These are phyloP conservation scores for Draba incana DNA, from an alignment of 345 rosid species.

Conservation along the genomic window DNA sequence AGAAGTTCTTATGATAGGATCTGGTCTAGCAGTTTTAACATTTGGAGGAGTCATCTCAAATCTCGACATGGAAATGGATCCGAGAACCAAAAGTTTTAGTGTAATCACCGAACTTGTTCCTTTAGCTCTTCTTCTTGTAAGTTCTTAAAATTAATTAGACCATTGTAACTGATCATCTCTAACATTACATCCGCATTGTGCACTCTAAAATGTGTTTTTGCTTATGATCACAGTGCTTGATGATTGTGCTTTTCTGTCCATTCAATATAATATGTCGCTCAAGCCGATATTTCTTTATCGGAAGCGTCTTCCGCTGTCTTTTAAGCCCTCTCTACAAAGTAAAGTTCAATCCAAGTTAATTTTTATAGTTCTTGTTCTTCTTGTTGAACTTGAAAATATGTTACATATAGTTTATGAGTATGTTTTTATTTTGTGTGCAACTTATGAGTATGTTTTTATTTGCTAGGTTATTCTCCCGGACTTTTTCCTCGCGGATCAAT, in stretches of 20 bases:
- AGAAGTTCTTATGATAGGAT: conserved; percentile 60
- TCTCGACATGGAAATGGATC: conserved; percentile 89
- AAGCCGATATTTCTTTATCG: conserved; percentile 60
- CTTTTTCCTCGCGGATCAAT: conserved; percentile 87
- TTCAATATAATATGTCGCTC: conserved; percentile 67
- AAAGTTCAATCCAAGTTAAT: conserved; percentile 23
- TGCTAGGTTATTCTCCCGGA: conserved; percentile 76
- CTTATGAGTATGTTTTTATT: background rate
- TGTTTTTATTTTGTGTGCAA: background rate
- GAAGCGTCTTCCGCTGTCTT: conserved; percentile 53
- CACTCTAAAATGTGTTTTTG: background rate
- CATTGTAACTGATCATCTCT: background rate
- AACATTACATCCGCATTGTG: background rate
- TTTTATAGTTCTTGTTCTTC: background rate
- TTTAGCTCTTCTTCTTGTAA: conserved; percentile 59
- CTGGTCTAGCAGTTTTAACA: conserved; percentile 59
- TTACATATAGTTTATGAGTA: background rate
- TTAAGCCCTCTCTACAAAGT: conserved; percentile 80
- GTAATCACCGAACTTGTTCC: conserved; percentile 76
- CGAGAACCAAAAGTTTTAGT: conserved; percentile 55
- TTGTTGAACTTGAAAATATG: background rate
- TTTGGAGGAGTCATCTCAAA: conserved; percentile 60
- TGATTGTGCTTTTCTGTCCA: conserved; percentile 56
- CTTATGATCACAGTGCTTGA: conserved; percentile 48
- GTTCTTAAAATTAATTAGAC: conserved; percentile 13